A percentile compares a stretch with the other conserved stretches of the same genome.
Evolutionary conservation across 495 filamentous ascomycete species (phyloP).

Genomic region (Thermochaetoides thermophila): DNA sequence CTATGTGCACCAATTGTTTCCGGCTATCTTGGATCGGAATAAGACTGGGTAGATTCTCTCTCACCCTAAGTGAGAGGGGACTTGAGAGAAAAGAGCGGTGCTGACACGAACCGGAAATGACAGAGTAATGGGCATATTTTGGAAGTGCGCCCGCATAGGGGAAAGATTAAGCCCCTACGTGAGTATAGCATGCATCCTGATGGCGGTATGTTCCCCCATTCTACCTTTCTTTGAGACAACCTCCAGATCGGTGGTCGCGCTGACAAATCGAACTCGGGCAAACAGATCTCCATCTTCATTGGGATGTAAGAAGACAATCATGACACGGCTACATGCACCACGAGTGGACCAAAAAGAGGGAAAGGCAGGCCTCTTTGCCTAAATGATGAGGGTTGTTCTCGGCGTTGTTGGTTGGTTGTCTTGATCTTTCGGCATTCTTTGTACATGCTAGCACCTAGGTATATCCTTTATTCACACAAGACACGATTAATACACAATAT

Average conservation of each 20-base stretch:
- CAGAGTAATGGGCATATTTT: conserved; percentile 80
- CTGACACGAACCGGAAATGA: conserved; percentile 4
- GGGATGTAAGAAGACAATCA: conserved; percentile 1
- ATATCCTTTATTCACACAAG: no score
- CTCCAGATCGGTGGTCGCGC: not conserved
- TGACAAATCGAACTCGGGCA: conserved; percentile 1
- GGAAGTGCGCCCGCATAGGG: conserved; percentile 90
- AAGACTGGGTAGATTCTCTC: conserved; percentile 55
- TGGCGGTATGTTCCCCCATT: conserved; percentile 53
- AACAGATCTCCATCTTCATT: conserved; percentile 7
- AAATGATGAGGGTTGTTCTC: no score
- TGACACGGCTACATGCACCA: not conserved
- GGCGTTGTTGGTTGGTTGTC: no score
- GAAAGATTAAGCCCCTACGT: conserved; percentile 93
- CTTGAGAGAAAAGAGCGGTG: not conserved
- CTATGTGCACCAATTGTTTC: conserved; percentile 81
- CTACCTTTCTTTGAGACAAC: not conserved
- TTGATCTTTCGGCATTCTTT: no score
- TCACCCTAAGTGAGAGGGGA: not conserved
- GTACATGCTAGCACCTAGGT: no score
- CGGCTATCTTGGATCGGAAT: conserved; percentile 83
- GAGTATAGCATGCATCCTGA: conserved; percentile 81
- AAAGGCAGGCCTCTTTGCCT: no score
- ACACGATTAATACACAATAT: no score
- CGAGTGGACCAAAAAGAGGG: no score